phyloP scores from a whole-genome alignment of 352 stramenopile species.

The Pythium sukuiense region DNA sequence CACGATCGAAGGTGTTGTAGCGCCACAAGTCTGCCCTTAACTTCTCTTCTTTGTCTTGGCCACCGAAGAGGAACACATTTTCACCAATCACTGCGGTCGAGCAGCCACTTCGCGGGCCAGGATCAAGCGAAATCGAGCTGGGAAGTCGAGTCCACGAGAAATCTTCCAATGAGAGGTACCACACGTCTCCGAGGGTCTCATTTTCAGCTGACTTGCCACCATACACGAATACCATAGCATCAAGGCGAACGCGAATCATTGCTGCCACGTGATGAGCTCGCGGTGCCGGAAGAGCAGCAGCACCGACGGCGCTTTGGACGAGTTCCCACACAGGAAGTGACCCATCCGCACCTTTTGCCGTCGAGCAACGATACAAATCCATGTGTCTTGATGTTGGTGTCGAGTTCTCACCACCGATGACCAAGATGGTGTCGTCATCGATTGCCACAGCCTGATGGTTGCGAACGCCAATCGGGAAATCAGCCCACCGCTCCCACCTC shows the following conservation, averaged over 20 bases:
- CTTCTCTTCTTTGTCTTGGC: conserved; percentile 78
- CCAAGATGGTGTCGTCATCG: conserved; percentile 71
- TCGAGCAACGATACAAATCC: conserved; percentile 83
- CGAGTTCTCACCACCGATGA: conserved; percentile 79
- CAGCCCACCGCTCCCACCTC: conserved; percentile 72
- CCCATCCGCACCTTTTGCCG: conserved; percentile 51
- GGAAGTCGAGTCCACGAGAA: conserved; percentile 79
- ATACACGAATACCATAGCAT: conserved; percentile 84
- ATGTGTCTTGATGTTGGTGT: conserved; percentile 76
- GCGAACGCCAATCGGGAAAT: conserved; percentile 80
- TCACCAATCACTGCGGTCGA: conserved; percentile 75
- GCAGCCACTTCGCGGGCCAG: conserved; percentile 67
- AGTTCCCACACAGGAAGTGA: conserved; percentile 75
- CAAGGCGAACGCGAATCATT: conserved; percentile 67
- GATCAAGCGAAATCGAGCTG: conserved; percentile 72
- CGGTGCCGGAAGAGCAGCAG: conserved; percentile 55
- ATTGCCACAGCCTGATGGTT: conserved; percentile 77
- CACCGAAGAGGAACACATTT: conserved; percentile 82
- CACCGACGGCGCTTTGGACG: conserved; percentile 63
- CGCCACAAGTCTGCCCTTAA: conserved; percentile 77
- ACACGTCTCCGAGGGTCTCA: conserved; percentile 71
- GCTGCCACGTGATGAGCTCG: conserved; percentile 73
- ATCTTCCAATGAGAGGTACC: conserved; percentile 82
- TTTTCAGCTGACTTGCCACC: conserved; percentile 75
- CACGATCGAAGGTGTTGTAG: conserved; percentile 87